Conservation (phyloP, 192 early-diverging fungal species). For the Podochytrium sp. region DNA sequence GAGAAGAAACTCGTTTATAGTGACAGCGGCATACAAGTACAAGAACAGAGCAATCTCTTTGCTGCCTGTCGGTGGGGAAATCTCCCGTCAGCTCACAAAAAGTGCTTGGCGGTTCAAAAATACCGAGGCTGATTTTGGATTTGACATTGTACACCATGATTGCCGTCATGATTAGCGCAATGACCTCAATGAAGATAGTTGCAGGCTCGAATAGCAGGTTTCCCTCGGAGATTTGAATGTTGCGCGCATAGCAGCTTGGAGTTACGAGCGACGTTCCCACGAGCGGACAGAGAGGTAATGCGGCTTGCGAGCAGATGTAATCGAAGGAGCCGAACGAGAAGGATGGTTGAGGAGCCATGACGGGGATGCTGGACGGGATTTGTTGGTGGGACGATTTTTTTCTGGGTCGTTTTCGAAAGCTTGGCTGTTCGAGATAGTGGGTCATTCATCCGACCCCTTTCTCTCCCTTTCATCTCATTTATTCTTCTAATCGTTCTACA, state of each 20-base stretch:
- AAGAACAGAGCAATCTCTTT: constrained; percentile 96
- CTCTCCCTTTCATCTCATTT: no score
- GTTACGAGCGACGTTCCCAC: constrained; percentile 79
- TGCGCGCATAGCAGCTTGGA: constrained; percentile 90
- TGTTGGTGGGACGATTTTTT: no score
- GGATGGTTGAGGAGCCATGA: not conserved
- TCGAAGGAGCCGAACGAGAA: constrained; percentile 80
- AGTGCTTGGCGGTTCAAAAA: no score
- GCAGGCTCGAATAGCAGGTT: constrained; percentile 88
- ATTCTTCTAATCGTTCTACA: no score
- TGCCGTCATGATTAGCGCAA: constrained; percentile 88
- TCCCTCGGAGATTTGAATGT: constrained; percentile 75
- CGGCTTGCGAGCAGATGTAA: constrained; percentile 77
- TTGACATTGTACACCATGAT: constrained; percentile 97
- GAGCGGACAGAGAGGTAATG: constrained; percentile 84
- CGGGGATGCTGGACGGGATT: no score
- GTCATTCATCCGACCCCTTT: no score
- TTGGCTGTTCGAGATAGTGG: no score
- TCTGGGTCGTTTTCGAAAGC: not conserved
- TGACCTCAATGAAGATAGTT: constrained; percentile 84
- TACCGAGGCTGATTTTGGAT: constrained; percentile 36
- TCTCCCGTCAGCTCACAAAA: no score
- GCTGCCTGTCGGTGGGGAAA: constrained; percentile 76
- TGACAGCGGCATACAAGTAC: constrained; percentile 83
- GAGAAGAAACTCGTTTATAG: constrained; percentile 82